Evolutionary conservation across 2,329 filamentous ascomycete species (phyloP).

Genomic region (Ascochyta clinopodiicola): DNA sequence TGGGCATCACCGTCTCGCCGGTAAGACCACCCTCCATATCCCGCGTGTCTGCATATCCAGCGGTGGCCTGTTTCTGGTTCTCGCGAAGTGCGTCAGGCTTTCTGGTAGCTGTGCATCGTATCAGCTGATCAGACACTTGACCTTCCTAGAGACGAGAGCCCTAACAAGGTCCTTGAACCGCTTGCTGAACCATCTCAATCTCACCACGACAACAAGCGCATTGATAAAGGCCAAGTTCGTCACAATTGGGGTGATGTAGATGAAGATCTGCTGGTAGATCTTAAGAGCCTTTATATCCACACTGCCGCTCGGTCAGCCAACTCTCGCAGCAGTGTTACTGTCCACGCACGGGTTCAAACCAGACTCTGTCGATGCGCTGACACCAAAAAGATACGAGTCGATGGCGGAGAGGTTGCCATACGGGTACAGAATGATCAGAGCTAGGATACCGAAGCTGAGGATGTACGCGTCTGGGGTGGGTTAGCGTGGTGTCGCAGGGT

Average conservation of each 20-base stretch:
- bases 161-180: slow-evolving; percentile 50
- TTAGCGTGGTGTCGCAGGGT: not conserved
- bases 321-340: not conserved
- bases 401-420: slow-evolving; percentile 52
- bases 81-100: not conserved
- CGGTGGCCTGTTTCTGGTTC: not conserved
- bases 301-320: slow-evolving; percentile 34
- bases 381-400: slow-evolving; percentile 60
- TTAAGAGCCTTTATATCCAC: slow-evolving; percentile 58
- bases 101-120: too few species aligned
- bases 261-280: slow-evolving; percentile 59
- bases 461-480: slow-evolving; percentile 51
- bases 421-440: slow-evolving; percentile 48
- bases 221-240: slow-evolving; percentile 60
- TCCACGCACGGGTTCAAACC: slow-evolving; percentile 56
- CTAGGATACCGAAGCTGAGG: slow-evolving; percentile 45
- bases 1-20: slow-evolving; percentile 4
- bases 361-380: slow-evolving; percentile 58
- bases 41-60: not conserved
- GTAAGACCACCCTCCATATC: slow-evolving; percentile 12
- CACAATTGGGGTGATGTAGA: slow-evolving; percentile 59
- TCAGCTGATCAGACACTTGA: too few species aligned
- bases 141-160: too few species aligned
- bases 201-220: slow-evolving; percentile 56
- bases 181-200: slow-evolving; percentile 59